Evolutionary conservation across 192 early-diverging fungal genomes (phyloP), one percentile per base, ranked within the genome.

Genomic region (Phlyctochytrium bullatum): DNA sequence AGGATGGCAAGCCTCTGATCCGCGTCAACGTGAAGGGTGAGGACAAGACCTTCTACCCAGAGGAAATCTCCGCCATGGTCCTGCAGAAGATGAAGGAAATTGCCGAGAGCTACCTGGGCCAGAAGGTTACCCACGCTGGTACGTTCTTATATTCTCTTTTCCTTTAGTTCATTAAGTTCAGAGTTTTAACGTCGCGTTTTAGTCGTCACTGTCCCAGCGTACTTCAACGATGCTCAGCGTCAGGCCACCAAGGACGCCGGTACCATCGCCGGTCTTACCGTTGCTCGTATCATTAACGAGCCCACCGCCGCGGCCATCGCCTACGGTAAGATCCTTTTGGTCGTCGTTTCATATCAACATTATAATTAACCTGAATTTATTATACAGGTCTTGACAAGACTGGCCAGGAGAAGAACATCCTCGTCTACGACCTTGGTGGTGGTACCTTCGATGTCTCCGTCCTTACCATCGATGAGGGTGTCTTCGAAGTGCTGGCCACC

Each of bases 51-150:
- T 94, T 96, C 78, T 86, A 90, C 34, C 93, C 95, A 54, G 95
- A 97, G 82, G 95, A 96, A 81, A 90, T 98, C 81, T 98, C 96
- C 24, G 91, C 96, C 71, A 96, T 98, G 94, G 89, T 98, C 62
- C 86, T 98, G 54, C 70, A 80, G 78, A 94, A 93, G 80, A 96
- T 98, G 92, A 94, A 93, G 89, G 92, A 93, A 67, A 89, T 86
- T 66, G 94, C 94, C 64, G 94, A 95, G 80, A 76, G 86, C 40
- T 96, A 90, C 81, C 83, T 96, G 47, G 89, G 88, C 77, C 78
- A 86, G 75, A 88, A 89, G 72, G 93, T 98, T 67, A 92, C 88
- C 61, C 87, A 92, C 80, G 95, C 94, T 66, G 76, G 64, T 77
- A 34, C 36, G 59, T 63, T 14, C 29, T 31, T 24, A 20, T 10